Base-by-base conservation (phyloP, 441 rosid species). In the Populus hybrid region DNA sequence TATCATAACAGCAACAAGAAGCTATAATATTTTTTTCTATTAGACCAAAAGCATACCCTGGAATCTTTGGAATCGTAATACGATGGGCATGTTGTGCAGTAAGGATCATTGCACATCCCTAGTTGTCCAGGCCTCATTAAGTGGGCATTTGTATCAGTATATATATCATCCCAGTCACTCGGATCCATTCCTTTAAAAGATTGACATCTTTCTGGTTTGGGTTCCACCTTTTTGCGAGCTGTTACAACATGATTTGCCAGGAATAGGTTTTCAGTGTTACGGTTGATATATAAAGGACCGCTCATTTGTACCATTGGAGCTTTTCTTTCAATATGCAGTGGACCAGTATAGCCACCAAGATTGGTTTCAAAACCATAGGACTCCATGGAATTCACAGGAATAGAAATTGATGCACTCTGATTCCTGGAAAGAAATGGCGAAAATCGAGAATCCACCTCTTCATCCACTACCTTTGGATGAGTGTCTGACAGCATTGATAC, bases 71-170 rank as follows among this genome's bases (percentile, higher is more conserved):
- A 75, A 79, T 84, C 85, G 90, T 90, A 89, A 75, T 80, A 85
- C 30, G 92, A 81, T 59, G 97, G 99, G 74, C 99, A 95, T 73
- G 93, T 91, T 12, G 98, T 95, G 85, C 98, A 93, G 79, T 93
- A 95, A 79, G 96, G 99, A 88, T 92, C 95, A 84, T 89, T 87
- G 82, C 99, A 95, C 92, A 90, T 81, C 10, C 99, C 98, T 68
- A 91, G 73, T 54, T 87, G 93, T 20, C 99, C 97, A 79, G 98
- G 93, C 85, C 92, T 90, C 83, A 87, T 28, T 72, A 91, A 84
- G 89, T 95, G 88, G 67, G 87, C 88, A 79, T 93, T 93, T 83
- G 84, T 91, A 73, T 75, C 68, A 26, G 81, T 84, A 78, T 83
- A 83, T 4, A 76, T 84, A n/a, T 86, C 86, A 10, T 86, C 24